phyloP scores from a whole-genome alignment of 2,329 filamentous ascomycete species.

The Aureobasidium sp. region DNA sequence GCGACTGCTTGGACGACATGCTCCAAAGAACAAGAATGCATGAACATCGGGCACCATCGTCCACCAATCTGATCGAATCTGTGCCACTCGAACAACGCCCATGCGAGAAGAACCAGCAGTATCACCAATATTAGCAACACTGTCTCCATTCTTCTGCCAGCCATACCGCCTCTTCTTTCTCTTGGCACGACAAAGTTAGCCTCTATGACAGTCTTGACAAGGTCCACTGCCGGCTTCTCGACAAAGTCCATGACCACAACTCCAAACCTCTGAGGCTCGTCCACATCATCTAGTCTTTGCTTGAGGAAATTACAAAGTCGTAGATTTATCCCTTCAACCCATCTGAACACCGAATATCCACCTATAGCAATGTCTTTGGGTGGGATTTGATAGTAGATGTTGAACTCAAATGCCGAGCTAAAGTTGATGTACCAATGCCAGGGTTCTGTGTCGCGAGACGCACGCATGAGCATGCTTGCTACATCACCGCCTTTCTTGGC shows the following conservation, averaged over 20 bases:
- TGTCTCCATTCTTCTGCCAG: background rate
- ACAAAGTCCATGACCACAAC: conserved; percentile 33
- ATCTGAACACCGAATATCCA: conserved; percentile 36
- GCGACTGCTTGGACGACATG: background rate
- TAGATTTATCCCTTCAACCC: conserved; percentile 40
- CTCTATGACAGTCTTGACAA: conserved; percentile 27
- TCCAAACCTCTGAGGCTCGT: conserved; percentile 24
- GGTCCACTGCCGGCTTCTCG: conserved; percentile 32
- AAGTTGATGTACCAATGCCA: conserved; percentile 39
- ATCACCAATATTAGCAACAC: background rate
- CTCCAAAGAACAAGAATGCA: background rate
- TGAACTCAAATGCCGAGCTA: conserved; percentile 39
- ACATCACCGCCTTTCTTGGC: conserved; percentile 35
- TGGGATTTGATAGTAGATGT: conserved; percentile 28
- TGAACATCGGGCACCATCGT: background rate
- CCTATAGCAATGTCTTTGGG: conserved; percentile 37
- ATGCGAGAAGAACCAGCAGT: background rate
- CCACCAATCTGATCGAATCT: background rate
- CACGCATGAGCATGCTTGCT: conserved; percentile 31
- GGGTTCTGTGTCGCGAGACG: conserved; percentile 22
- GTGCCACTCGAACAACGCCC: background rate
- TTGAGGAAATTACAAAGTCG: conserved; percentile 29
- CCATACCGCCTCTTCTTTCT: background rate
- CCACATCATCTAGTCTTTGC: conserved; percentile 20
- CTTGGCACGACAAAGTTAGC: background rate